Evolutionary conservation across 208 protist genomes (phyloP), one percentile per base, ranked within the genome.

Genomic region (Jaenimonas drosophilae): DNA sequence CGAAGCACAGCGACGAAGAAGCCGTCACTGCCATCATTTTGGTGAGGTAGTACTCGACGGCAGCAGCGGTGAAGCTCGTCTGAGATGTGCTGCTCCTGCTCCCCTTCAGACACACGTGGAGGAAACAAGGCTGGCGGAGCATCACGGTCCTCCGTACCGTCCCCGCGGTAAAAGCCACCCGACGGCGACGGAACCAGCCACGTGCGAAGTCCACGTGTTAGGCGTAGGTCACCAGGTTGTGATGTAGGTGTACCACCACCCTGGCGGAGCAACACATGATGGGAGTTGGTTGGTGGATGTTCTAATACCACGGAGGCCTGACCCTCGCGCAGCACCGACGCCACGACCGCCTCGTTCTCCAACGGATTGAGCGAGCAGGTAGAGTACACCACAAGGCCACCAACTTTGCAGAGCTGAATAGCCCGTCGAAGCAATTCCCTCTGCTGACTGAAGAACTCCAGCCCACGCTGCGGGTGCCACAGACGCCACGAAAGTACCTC

Each of bases 331-430:
- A 95, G 38, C 33, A 88, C 64, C 16, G 83, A 62, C 16, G 81
- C 71, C 21, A 98, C 76, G 3, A 98, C 93, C 4, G 93, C 92
- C 70, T 98, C 95, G 52, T 97, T 92, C 68, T 98, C 95, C 25
- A 98, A 52, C n/a, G 96, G 96, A 55, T 97, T 97, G 12, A 98
- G 54, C 5, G 88, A 95, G 62, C 96, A 98, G 11, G 96, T 98
- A 2, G 86, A 83, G 69, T 98, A 98, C 7, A 97, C 90, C 1
- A 98, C 58, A 16, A 47, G 47, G 28, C 96, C 95, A 7, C 86
- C 82, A 5, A 48, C 43, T n/a, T 39, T 46, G 51, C 77, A 84
- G 4, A 88, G 53, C 7, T 55, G 55, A 19, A 93, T 36, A 11
- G 77, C 91, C 3, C 59, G 76, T 3, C 50, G 50, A n/a, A 93